Percentiles rank a stretch among this genome's conserved stretches.
phyloP scores from a whole-genome alignment of 2,329 filamentous ascomycete species.

The Kalmusia sp. region DNA sequence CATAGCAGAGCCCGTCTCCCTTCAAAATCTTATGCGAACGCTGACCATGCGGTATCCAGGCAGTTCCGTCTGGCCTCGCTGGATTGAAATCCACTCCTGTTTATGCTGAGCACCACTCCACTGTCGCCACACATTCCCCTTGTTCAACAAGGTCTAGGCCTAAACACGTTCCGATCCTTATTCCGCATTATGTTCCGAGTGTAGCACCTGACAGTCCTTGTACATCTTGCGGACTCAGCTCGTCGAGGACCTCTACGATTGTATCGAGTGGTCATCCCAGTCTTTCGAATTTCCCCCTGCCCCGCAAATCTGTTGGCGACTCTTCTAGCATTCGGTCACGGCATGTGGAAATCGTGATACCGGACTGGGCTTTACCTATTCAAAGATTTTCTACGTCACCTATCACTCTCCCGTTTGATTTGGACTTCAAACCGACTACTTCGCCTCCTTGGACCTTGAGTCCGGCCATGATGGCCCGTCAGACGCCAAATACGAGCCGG shows the following conservation, averaged over 20 bases:
- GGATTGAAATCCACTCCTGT: constrained; percentile 11
- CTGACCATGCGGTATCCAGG: constrained; percentile 4
- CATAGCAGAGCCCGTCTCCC: background rate
- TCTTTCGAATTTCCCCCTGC: constrained; percentile 34
- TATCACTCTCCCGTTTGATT: constrained; percentile 33
- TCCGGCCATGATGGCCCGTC: constrained; percentile 50
- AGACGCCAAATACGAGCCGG: constrained; percentile 51
- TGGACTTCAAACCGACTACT: constrained; percentile 22
- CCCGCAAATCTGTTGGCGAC: constrained; percentile 38
- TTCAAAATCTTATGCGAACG: background rate
- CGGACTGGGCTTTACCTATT: constrained; percentile 52
- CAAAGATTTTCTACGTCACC: constrained; percentile 46
- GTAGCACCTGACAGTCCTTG: constrained; percentile 46
- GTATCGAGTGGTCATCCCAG: constrained; percentile 38
- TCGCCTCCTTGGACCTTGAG: constrained; percentile 31
- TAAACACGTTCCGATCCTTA: constrained; percentile 55
- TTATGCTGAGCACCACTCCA: constrained; percentile 27
- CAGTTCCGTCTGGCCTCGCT: background rate
- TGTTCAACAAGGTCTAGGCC: constrained; percentile 43
- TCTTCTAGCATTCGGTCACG: constrained; percentile 44
- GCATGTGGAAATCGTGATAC: constrained; percentile 60
- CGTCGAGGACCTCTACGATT: constrained; percentile 39
- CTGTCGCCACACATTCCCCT: constrained; percentile 26
- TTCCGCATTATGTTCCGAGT: constrained; percentile 50
- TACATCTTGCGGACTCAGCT: constrained; percentile 42